Conservation (phyloP, 352 stramenopile species). For the Phytophthora sp. region DNA sequence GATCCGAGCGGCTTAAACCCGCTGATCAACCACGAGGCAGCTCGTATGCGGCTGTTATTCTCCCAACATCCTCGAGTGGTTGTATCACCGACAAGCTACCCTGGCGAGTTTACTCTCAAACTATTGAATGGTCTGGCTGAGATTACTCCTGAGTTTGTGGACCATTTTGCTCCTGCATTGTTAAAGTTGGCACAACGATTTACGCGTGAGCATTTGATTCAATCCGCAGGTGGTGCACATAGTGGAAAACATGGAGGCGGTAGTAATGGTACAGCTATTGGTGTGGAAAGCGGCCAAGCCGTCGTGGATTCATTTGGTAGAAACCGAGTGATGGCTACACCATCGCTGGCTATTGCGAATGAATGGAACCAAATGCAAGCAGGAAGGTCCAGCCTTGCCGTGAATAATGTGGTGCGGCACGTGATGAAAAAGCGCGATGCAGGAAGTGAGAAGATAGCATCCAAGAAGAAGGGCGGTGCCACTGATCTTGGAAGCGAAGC, state of each 20-base stretch:
- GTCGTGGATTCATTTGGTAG: conserved; percentile 77
- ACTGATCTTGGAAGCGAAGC: conserved; percentile 37
- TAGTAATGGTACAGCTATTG: conserved; percentile 36
- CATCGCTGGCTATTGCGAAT: conserved; percentile 81
- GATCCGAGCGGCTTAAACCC: conserved; percentile 40
- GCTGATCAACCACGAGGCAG: conserved; percentile 63
- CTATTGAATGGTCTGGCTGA: conserved; percentile 68
- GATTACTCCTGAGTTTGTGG: conserved; percentile 69
- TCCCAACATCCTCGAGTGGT: conserved; percentile 46
- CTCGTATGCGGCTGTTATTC: conserved; percentile 60
- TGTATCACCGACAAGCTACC: conserved; percentile 56
- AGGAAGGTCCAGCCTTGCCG: conserved; percentile 73
- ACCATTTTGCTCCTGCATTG: conserved; percentile 77
- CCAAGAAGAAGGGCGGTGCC: conserved; percentile 59
- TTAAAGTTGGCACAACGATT: conserved; percentile 87
- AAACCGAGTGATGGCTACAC: conserved; percentile 89
- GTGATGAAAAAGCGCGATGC: conserved; percentile 68
- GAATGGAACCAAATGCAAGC: conserved; percentile 82
- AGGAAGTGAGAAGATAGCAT: conserved; percentile 45
- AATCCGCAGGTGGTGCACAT: conserved; percentile 35
- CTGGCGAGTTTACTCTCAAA: conserved; percentile 75
- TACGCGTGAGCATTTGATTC: conserved; percentile 85
- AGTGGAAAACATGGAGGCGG: conserved; percentile 30
- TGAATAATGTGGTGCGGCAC: conserved; percentile 84
- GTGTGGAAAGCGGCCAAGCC: conserved; percentile 44